Evolutionary conservation across 1,284 basidiomycete species (phyloP).

Genomic region (Cutaneotrichosporon cyanovorans): DNA sequence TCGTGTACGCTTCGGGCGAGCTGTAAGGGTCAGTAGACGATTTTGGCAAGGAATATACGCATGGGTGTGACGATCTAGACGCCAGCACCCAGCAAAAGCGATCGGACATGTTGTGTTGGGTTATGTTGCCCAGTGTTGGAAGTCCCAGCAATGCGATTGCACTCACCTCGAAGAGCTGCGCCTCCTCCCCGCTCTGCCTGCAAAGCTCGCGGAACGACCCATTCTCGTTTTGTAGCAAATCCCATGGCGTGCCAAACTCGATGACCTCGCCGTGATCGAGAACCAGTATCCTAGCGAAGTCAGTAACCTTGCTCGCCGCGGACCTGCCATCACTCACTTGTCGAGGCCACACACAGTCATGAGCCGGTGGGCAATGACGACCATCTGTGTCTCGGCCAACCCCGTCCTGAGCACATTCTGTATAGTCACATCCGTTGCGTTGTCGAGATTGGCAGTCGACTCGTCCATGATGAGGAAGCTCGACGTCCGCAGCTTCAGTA

Average conservation of each 20-base stretch:
- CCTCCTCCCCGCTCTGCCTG: slow-evolving; percentile 45
- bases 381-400: slow-evolving; percentile 43
- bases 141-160: no score
- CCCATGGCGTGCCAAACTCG: slow-evolving; percentile 50
- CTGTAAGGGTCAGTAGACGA: slow-evolving; percentile 6
- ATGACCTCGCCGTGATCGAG: slow-evolving; percentile 48
- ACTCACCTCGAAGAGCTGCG: slow-evolving; percentile 37
- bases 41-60: no score
- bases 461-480: slow-evolving; percentile 53
- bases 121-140: no score
- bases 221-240: slow-evolving; percentile 42
- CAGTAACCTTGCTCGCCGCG: no score
- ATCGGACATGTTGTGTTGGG: no score
- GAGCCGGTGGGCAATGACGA: slow-evolving; percentile 49
- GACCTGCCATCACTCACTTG: slow-evolving; percentile 26
- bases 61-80: no score
- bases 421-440: slow-evolving; percentile 47
- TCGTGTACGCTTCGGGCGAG: slow-evolving; percentile 21
- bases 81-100: no score
- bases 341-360: slow-evolving; percentile 49
- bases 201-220: slow-evolving; percentile 46
- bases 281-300: slow-evolving; percentile 47
- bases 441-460: slow-evolving; percentile 49
- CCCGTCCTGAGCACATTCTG: slow-evolving; percentile 47
- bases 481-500: slow-evolving; percentile 49